Base-by-base conservation (phyloP, 768 basidiomycete genomes). In the Coprinopsis cinerea region DNA sequence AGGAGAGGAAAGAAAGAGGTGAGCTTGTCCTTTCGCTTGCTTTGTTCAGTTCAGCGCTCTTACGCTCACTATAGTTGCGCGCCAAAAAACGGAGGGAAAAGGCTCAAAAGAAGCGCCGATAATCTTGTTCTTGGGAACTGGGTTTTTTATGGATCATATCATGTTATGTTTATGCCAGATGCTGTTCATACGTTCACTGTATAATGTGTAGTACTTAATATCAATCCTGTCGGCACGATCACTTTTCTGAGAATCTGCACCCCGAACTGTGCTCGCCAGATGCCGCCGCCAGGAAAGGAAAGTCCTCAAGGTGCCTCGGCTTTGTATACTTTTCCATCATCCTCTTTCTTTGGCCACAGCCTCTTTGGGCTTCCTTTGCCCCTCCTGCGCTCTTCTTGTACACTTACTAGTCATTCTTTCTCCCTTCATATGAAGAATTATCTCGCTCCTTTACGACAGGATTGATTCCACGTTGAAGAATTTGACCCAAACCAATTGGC, bases 1-100 rank as follows among this genome's bases (percentile, higher is more conserved):
- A 71, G 91, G 3, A 75, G 94, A 56, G 92, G 93, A 87, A 89
- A 78, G 67, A 96, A 94, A 78, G 90, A 92, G 79, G 89, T 88
- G 36, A 28, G 77, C 64, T 39, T 24, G 20, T 15, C 3, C 7
- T 54, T 40, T 35, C 37, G n/a, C 4, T 42, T 47, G 36, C 44
- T 30, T 17, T 39, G 20, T 5, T 11, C 32, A 13, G 36, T 18
- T 51, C 9, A 42, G 34, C 34, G 28, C 17, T 39, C 11, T 17
- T 39, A 11, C 7, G 10, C 20, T 20, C 47, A 32, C 52, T 28
- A 42, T 57, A 95, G 89, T 67, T 88, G n/a, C 82, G 90, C 25
- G 91, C 90, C 2, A 77, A 81, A 64, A 94, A 89, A 68, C 76
- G 87, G 44, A 79, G 71, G 61, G 89, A 88, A 49, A 92, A 87